Evolutionary conservation across 106 monocot species (phyloP).

Genomic region (Dendrobium chrysotoxum): DNA sequence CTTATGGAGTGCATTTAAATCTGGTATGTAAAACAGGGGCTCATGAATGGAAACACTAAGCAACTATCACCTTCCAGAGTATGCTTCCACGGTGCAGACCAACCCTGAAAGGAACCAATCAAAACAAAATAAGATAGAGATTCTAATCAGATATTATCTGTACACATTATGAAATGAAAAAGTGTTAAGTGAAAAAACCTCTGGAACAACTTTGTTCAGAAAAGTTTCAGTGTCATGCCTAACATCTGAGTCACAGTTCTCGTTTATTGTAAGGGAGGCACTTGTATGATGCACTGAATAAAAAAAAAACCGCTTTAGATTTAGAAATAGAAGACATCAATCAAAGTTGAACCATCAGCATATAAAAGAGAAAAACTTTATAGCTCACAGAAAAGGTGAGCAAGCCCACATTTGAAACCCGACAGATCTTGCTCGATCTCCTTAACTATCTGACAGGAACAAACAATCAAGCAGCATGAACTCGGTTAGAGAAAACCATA

Average conservation of each 20-base stretch:
- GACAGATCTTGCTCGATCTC: conserved; percentile 81
- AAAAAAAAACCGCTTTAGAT: neutral
- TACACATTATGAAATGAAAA: neutral
- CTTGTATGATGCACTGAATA: conserved; percentile 96
- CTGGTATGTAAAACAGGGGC: neutral
- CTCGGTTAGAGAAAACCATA: neutral
- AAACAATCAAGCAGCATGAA: neutral
- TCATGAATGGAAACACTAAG: neutral
- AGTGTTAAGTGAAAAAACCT: conserved; percentile 35
- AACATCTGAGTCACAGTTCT: conserved; percentile 98
- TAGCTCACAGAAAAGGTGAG: conserved; percentile 91
- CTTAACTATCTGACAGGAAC: conserved; percentile 52
- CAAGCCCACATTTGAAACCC: conserved; percentile 88
- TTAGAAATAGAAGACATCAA: neutral
- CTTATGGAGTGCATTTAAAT: neutral
- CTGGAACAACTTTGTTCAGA: conserved; percentile 78
- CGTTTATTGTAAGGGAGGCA: conserved; percentile 97
- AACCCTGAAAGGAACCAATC: conserved; percentile 50
- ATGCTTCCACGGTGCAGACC: conserved; percentile 96
- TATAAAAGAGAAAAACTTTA: neutral
- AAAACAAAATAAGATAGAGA: neutral
- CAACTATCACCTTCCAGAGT: conserved; percentile 83
- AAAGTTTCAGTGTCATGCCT: conserved; percentile 97
- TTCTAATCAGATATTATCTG: too few relatives aligned
- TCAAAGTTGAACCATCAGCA: neutral